Conservation (phyloP, 140 eudicot species). For the Oenanthe javanica region DNA sequence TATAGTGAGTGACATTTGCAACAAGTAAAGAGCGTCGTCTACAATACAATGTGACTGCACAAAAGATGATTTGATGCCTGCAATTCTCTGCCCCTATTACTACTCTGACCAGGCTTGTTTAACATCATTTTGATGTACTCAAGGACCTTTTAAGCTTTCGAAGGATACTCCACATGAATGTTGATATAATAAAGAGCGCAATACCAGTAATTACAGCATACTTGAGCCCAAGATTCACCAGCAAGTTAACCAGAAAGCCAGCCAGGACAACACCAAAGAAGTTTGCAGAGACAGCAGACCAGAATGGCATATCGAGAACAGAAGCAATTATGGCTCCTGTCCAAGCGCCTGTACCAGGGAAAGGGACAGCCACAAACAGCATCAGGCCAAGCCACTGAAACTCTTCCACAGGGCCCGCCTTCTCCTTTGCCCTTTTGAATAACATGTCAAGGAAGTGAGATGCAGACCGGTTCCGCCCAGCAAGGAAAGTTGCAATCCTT, state of each 20-base stretch:
- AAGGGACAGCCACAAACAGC: constrained; percentile 96
- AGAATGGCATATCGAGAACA: constrained; percentile 78
- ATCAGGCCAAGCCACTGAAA: constrained; percentile 96
- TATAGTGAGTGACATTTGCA: not conserved
- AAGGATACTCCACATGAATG: constrained; percentile 90
- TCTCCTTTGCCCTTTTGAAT: constrained; percentile 65
- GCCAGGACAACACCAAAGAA: constrained; percentile 90
- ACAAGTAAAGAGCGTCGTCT: no score
- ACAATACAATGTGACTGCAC: constrained; percentile 12
- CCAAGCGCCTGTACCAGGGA: constrained; percentile 99
- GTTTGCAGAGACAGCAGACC: constrained; percentile 87
- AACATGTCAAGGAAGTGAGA: constrained; percentile 52
- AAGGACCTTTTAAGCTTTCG: constrained; percentile 48
- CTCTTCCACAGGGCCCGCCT: constrained; percentile 90
- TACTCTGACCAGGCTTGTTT: no score
- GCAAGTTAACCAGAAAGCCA: constrained; percentile 82
- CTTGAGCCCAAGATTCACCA: constrained; percentile 87
- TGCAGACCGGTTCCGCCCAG: constrained; percentile 52
- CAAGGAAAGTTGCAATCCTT: constrained; percentile 61
- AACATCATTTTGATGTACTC: no score
- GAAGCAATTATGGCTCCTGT: constrained; percentile 95
- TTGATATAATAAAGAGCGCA: constrained; percentile 55
- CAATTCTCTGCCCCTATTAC: not conserved
- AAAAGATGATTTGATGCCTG: not conserved
- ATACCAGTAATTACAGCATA: constrained; percentile 65